Evolutionary conservation across 768 basidiomycete species (phyloP), one percentile per base, ranked within the genome.

Genomic region (Kwoniella pini): DNA sequence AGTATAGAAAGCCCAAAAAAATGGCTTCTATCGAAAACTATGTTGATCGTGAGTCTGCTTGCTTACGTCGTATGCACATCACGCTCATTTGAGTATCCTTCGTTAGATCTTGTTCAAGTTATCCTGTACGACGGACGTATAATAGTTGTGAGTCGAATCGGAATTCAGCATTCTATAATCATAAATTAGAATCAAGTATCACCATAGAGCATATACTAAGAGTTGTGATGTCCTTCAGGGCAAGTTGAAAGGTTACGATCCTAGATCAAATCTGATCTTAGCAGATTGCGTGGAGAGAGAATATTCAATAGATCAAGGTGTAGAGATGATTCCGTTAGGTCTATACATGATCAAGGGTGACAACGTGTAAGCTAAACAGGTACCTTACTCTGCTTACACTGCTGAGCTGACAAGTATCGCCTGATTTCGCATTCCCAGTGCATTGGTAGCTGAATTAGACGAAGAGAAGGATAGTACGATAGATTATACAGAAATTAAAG

Each of bases 321-420:
- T 96, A 26, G 91, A 97, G 79, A 93, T 97, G 82, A 86, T 93
- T 10, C 89, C 91, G 0, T 82, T 98, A 24, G 96, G 96, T 0
- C 82, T 98, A 44, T 98, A 99, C 79, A 87, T 99, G 72, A 92
- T 99, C 75, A 93, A 97, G 72, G 96, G 96, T 2, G 96, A 99
- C 77, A 93, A 93, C 84, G 93, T 95, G 96, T 97, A 71, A 79
- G 91, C 4, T 11, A n/a, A 19, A 30, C 22, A 17, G 31, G 11
- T 15, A 17, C 12, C 19, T 5, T n/a, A 26, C 9, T 30, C 15
- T 15, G 3, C 10, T 24, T 10, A 31, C n/a, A 53, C 13, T 22
- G 3, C 38, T 17, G 4, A 54, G 22, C 56, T 33, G 51, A 24
- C 27, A 22, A 39, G 12, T 2, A 21, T 22, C 33, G 42, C 40